A percentile compares a stretch with the other conserved stretches of the same genome.
Conservation (phyloP, 805 yeast genomes). For the Henningerozyma blattae region DNA sequence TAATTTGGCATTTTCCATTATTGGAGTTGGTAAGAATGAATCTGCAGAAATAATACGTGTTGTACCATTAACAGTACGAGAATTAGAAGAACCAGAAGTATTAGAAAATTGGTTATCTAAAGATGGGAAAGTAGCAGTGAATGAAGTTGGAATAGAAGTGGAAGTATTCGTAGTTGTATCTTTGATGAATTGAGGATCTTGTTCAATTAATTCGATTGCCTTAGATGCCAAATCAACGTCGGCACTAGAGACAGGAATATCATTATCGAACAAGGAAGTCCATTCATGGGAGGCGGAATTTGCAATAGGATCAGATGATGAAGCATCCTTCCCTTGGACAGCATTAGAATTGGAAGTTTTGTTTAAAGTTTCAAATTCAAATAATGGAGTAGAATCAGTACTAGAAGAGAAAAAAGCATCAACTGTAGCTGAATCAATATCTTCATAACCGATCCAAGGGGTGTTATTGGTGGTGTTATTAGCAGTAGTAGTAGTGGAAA, state of each 20-base stretch:
- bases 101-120: slow-evolving; percentile 1
- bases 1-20: slow-evolving; percentile 18
- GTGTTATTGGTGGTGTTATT: slow-evolving; percentile 1
- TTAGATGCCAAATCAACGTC: slow-evolving; percentile 22
- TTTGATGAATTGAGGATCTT: neutral
- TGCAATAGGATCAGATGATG: too few species aligned
- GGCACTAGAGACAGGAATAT: slow-evolving; percentile 27
- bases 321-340: too few species aligned
- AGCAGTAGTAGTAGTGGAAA: neutral
- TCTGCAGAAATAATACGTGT: slow-evolving; percentile 5
- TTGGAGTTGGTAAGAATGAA: slow-evolving; percentile 25
- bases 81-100: neutral
- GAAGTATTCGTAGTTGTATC: neutral
- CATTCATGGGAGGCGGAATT: too few species aligned
- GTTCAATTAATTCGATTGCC: slow-evolving; percentile 10
- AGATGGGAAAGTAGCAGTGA: slow-evolving; percentile 1
- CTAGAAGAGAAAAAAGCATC: slow-evolving; percentile 35
- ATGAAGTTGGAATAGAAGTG: neutral
- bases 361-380: slow-evolving; percentile 21
- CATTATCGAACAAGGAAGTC: slow-evolving; percentile 49
- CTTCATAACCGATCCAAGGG: slow-evolving; percentile 2
- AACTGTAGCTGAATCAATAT: slow-evolving; percentile 52
- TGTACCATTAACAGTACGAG: neutral
- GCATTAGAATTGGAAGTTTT: slow-evolving; percentile 23
- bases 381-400: slow-evolving; percentile 49